Evolutionary conservation across 2,329 filamentous ascomycete species (phyloP), one percentile per base, ranked within the genome.

Genomic region (Coniochaeta sp.): DNA sequence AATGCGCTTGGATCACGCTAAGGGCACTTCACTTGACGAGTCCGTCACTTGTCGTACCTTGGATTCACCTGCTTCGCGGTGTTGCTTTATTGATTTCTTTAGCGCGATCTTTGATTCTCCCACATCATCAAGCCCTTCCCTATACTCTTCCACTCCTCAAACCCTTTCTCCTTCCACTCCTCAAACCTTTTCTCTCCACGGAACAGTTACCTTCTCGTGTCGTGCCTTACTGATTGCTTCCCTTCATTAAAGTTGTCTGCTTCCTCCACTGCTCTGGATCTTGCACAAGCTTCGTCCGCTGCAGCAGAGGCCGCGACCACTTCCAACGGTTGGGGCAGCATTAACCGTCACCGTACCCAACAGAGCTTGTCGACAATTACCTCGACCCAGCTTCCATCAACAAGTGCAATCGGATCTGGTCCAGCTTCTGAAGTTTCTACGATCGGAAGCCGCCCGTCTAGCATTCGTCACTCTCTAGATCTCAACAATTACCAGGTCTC

Each of bases 221-320:
- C 54, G 7, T 16, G 57, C 56, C 8, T 17, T 61, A 58, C 61
- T 59, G 47, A 64, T 52, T 58, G 60, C 55, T 32, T 60, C 62
- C 58, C 64, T 61, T 59, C 65, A 66, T 67, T 60, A 60, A 38
- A 95, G 86, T 80, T 93, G 62, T 92, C 90, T 72, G 86, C 90
- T 59, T 92, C 90, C 63, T 91, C 89, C 66, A 87, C 89, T 71
- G 88, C 91, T 58, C 81, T 93, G 69, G 91, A 96, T 74, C 82
- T 96, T 71, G 89, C 90, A 60, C 81, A 87, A 62, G 86, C 87
- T 57, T 86, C 86, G 62, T 86, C 83, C 62, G 83, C 86, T 55
- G 86, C 54, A 82, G 64, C 81, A 91, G 64, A 69, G 72, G 56
- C 62, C 72, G 42, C 30, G 7, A 67, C 73, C 44, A 66, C 47